phyloP scores from a whole-genome alignment of 202 grass and related monocot genomes.

The Setaria italica region DNA sequence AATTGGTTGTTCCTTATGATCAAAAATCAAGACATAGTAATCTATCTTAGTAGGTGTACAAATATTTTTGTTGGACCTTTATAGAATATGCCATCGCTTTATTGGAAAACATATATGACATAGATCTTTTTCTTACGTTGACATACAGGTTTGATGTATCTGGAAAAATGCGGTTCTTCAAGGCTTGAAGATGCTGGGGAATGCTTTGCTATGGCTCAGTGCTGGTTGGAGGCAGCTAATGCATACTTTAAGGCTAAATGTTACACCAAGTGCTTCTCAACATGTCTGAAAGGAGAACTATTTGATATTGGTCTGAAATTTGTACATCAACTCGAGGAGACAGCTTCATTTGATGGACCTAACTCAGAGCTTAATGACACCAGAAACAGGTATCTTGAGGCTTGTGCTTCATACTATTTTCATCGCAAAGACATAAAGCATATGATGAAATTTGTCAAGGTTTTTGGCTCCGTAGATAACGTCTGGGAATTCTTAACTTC shows the following conservation, averaged over 20 bases:
- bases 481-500: neutral
- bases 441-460: neutral
- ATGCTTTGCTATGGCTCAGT: neutral
- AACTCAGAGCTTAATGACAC: neutral
- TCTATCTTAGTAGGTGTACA: neutral
- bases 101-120: neutral
- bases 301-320: neutral
- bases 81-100: neutral
- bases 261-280: neutral
- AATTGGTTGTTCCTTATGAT: neutral
- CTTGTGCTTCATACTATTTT: neutral
- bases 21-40: neutral
- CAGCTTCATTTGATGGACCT: neutral
- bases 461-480: neutral
- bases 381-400: neutral
- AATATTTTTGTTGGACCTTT: neutral
- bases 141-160: neutral
- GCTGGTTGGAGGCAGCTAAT: neutral
- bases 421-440: neutral
- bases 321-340: neutral
- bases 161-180: neutral
- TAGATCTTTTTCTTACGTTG: neutral
- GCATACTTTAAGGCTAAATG: neutral
- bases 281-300: neutral
- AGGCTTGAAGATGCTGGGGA: neutral